Conservation (phyloP, 1,139 yeast genomes). For the Hemisphaericaspora xylanilytica region DNA sequence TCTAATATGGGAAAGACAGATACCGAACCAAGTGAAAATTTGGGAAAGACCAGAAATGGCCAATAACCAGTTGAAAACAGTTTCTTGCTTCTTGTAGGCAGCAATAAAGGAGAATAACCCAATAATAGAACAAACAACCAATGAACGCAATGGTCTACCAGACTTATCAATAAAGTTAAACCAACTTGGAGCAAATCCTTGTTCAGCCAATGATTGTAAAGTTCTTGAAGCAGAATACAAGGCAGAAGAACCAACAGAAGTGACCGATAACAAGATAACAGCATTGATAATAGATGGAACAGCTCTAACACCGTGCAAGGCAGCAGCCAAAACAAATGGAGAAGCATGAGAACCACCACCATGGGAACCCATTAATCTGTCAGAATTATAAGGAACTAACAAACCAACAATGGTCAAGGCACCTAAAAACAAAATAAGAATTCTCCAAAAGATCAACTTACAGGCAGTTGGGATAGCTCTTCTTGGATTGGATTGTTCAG, state of each 20-base stretch:
- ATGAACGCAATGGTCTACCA: constrained; percentile 45
- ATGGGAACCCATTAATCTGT: constrained; percentile 38
- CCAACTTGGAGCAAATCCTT: constrained; percentile 42
- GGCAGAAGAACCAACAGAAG: constrained; percentile 46
- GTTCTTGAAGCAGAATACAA: constrained; percentile 46
- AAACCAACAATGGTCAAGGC: constrained; percentile 42
- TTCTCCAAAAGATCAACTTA: constrained; percentile 40
- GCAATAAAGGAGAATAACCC: constrained; percentile 38
- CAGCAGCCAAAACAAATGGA: constrained; percentile 47
- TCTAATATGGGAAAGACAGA: constrained; percentile 42
- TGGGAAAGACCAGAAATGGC: constrained; percentile 45
- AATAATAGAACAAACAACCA: constrained; percentile 30
- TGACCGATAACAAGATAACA: constrained; percentile 43
- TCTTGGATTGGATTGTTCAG: constrained; percentile 43
- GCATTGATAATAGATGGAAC: constrained; percentile 44
- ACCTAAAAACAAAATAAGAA: constrained; percentile 40
- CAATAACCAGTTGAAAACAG: constrained; percentile 45
- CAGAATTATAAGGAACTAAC: constrained; percentile 41
- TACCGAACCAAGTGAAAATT: constrained; percentile 43
- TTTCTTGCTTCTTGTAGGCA: constrained; percentile 38
- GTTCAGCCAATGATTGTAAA: constrained; percentile 43
- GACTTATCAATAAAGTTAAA: constrained; percentile 42
- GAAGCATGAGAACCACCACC: constrained; percentile 40
- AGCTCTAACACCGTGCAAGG: constrained; percentile 36
- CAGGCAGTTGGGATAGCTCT: constrained; percentile 42